phyloP scores from a whole-genome alignment of 78 protist genomes.

The Chrysochromulina tobinii region DNA sequence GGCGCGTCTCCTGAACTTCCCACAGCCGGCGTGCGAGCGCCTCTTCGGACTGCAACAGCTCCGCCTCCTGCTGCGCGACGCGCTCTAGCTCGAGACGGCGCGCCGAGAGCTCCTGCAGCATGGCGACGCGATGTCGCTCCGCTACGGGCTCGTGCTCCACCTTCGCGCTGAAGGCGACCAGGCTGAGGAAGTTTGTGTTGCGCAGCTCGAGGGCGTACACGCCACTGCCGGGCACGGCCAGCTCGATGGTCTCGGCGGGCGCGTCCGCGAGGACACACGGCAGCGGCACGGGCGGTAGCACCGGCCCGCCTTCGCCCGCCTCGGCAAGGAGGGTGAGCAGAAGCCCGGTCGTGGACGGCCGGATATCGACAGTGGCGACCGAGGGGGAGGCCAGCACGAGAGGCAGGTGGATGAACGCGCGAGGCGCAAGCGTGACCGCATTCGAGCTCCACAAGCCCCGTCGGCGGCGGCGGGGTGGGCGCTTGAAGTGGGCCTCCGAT shows the following conservation, averaged over 20 bases:
- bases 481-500: not conserved
- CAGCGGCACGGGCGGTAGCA: too few species aligned
- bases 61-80: not conserved
- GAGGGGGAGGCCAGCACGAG: not conserved
- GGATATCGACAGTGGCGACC: not conserved
- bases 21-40: not conserved
- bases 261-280: too few species aligned
- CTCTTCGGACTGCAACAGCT: not conserved
- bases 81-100: not conserved
- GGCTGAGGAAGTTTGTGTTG: too few species aligned
- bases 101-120: not conserved
- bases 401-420: not conserved
- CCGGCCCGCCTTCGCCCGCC: too few species aligned
- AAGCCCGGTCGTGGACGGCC: not conserved
- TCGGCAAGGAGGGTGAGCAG: not conserved
- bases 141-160: not conserved
- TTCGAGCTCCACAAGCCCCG: not conserved
- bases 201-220: too few species aligned
- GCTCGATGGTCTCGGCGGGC: too few species aligned
- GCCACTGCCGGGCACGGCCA: too few species aligned
- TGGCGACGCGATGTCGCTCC: not conserved
- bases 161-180: too few species aligned
- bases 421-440: not conserved
- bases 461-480: not conserved
- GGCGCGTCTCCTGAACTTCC: slow-evolving; percentile 12